Base-by-base conservation (phyloP, 805 yeast species). In the Wickerhamiella lipophila region DNA sequence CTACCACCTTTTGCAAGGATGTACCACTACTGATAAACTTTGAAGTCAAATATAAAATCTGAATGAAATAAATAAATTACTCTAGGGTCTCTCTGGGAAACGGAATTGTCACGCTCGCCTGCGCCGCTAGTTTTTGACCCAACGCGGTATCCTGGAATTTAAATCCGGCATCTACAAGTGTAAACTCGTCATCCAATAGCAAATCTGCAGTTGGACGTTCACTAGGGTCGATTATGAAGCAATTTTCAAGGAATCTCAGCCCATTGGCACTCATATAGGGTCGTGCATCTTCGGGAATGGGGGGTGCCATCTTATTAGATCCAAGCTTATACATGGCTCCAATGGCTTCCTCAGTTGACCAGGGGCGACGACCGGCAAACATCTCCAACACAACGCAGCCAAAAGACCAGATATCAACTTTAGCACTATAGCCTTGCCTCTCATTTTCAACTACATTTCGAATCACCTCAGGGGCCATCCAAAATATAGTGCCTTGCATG, bases 391-490 rank as follows among this genome's bases (percentile, higher is more conserved):
- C 94, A 41, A 92, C 96, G 69, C 99, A 92, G 1, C 99, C 99
- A 21, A 89, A 65, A 0, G 97, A 88, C 99, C 99, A 92, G 35
- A 92, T 88, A 65, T 92, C 99, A 21, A 92, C 87, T 65, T 92
- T 92, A 18, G 98, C 98, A 68, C 94, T 85, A 63, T 92, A 92
- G 0, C 98, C 98, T 61, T 82, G 92, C 55, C 79, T 79, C 56
- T 75, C 75, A 56, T 77, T 76, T 53, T 78, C 81, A 2, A 77
- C 79, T 18, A 78, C 78, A 51, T 85, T 86, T 61, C 87, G 89
- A 46, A 92, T 87, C 55, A 94, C 95, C 61, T 92, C 99, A 0
- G 99, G 99, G 0, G 99, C 99, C 98, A 92, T 92, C 98, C 98
- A 92, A 64, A 88, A 92, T 1, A 94, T 86, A 0, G 98, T 88